Evolutionary conservation across 139 green algal genomes (phyloP).

Genomic region (Micractinium conductrix): DNA sequence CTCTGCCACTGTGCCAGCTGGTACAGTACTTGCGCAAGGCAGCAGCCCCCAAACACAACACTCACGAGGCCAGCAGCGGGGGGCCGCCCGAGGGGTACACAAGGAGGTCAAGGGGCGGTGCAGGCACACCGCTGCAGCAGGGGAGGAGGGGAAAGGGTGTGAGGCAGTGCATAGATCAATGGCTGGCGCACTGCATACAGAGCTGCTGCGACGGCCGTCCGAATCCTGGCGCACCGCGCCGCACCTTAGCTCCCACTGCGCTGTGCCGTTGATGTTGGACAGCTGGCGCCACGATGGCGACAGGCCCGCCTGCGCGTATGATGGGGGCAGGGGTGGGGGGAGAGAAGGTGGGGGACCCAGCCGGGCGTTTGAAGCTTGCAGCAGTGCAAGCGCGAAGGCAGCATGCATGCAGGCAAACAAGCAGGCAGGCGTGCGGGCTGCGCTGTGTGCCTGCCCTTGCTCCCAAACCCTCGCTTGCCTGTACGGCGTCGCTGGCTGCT

Average conservation of each 20-base stretch:
- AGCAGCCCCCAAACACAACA: no score
- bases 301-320: background rate
- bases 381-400: background rate
- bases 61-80: constrained; percentile 15
- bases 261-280: constrained; percentile 4
- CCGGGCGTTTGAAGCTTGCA: no score
- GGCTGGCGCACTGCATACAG: background rate
- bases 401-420: background rate
- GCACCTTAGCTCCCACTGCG: constrained; percentile 22
- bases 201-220: no score
- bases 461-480: background rate
- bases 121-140: constrained; percentile 12
- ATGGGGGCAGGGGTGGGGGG: no score
- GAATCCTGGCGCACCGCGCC: no score
- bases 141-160: background rate
- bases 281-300: background rate
- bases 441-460: background rate
- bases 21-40: no score
- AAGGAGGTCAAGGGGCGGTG: constrained; percentile 4
- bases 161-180: background rate
- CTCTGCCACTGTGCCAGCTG: no score
- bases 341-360: no score
- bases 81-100: background rate
- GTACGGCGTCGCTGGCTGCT: background rate
- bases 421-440: background rate